Conservation (phyloP, 2,329 filamentous ascomycete genomes). For the Catunica adiposa region DNA sequence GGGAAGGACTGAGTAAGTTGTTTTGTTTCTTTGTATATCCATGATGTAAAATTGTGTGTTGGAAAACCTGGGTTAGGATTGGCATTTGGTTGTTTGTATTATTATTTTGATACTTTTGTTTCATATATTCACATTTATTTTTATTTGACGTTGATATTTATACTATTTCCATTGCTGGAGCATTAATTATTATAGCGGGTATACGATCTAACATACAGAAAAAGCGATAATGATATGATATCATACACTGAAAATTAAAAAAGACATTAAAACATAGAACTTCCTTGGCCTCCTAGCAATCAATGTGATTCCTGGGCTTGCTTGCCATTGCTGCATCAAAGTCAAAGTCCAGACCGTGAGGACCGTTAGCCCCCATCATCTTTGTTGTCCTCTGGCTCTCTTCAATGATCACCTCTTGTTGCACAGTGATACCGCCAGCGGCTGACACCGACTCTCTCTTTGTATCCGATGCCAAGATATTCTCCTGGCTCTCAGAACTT, state of each 20-base stretch:
- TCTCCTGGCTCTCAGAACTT: conserved; percentile 1
- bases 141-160: neutral
- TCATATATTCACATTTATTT: conserved; percentile 1
- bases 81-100: neutral
- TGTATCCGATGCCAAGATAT: conserved; percentile 3
- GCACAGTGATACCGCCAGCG: conserved; percentile 8
- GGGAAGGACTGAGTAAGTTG: neutral
- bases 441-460: conserved; percentile 3
- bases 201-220: conserved; percentile 4
- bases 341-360: neutral
- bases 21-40: conserved; percentile 7
- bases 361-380: neutral
- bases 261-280: neutral
- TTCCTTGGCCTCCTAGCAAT: neutral
- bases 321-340: conserved; percentile 3
- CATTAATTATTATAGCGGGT: neutral
- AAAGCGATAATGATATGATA: neutral
- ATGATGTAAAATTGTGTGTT: neutral
- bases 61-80: neutral
- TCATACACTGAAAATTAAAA: conserved; percentile 1
- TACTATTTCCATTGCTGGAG: neutral
- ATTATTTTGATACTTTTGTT: neutral
- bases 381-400: neutral
- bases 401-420: conserved; percentile 9
- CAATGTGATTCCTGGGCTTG: conserved; percentile 6